A percentile compares a stretch with the other conserved stretches of the same genome.
These are phyloP conservation scores for Dactylellina haptotyla DNA, from an alignment of 2,329 filamentous ascomycete species.

Conservation along the genomic window DNA sequence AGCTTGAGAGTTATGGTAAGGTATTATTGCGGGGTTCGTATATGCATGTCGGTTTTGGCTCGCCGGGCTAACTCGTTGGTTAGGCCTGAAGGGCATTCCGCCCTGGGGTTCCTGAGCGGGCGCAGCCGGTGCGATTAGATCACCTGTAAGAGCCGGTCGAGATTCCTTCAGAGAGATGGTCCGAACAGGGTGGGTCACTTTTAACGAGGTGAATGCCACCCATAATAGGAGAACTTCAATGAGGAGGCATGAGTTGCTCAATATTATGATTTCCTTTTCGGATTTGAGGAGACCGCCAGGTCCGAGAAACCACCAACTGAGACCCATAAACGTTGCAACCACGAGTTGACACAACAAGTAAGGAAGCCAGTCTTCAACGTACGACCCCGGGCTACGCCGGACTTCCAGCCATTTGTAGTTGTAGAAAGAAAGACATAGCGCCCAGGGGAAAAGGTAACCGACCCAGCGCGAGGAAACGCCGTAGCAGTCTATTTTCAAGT, in stretches of 20 bases:
- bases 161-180: constrained; percentile 23
- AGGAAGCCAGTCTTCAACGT: constrained; percentile 34
- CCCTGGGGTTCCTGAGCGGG: not conserved
- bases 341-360: constrained; percentile 43
- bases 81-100: constrained; percentile 41
- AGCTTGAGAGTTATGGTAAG: not conserved
- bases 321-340: constrained; percentile 27
- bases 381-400: constrained; percentile 37
- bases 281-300: constrained; percentile 14
- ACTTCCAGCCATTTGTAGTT: constrained; percentile 50
- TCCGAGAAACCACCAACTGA: constrained; percentile 45
- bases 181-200: constrained; percentile 16
- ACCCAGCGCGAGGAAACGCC: constrained; percentile 36
- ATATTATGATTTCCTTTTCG: constrained; percentile 35
- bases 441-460: constrained; percentile 37
- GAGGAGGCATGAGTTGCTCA: constrained; percentile 34
- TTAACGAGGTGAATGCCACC: constrained; percentile 41
- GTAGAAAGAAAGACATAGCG: constrained; percentile 33
- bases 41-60: not conserved
- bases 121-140: not conserved
- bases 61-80: not conserved
- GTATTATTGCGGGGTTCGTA: not conserved
- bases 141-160: not conserved
- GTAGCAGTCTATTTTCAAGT: constrained; percentile 35
- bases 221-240: constrained; percentile 37